Percentiles rank a stretch among this genome's conserved stretches.
Conservation (phyloP, 768 basidiomycete species). For the Psilocybe subaeruginosa region DNA sequence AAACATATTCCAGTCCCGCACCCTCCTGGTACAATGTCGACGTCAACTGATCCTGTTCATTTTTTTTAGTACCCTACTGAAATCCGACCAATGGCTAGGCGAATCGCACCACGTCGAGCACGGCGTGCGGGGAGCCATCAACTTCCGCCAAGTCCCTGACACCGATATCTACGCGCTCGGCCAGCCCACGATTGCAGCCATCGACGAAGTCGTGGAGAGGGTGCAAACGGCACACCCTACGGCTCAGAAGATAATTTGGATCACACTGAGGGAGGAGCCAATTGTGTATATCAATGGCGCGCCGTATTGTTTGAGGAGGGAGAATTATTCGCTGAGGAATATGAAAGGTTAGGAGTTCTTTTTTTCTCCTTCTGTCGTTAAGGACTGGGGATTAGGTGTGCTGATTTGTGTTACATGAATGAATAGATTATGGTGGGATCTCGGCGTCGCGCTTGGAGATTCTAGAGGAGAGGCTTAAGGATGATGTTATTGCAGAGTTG, state of each 20-base stretch:
- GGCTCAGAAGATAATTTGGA: conserved; percentile 77
- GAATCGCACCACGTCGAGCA: conserved; percentile 68
- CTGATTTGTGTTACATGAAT: background rate
- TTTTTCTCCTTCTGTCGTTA: background rate
- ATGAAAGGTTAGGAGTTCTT: conserved; percentile 71
- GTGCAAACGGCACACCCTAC: conserved; percentile 64
- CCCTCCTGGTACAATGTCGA: background rate
- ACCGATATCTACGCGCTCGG: conserved; percentile 91
- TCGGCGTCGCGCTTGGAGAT: conserved; percentile 87
- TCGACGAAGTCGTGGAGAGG: conserved; percentile 73
- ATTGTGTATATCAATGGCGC: conserved; percentile 92
- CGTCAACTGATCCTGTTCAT: no score
- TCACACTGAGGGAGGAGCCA: conserved; percentile 92
- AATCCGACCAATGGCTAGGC: conserved; percentile 90
- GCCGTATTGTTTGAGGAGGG: conserved; percentile 87
- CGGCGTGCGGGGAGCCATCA: conserved; percentile 89
- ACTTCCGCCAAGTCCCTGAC: conserved; percentile 84
- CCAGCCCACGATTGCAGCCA: conserved; percentile 88
- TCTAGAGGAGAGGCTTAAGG: conserved; percentile 86
- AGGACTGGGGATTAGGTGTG: no score
- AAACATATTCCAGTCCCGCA: conserved; percentile 10
- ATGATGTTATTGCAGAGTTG: conserved; percentile 87
- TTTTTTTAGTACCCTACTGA: conserved; percentile 70
- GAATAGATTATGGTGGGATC: conserved; percentile 92
- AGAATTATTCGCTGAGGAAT: conserved; percentile 86